Evolutionary conservation across 306 rosid species (phyloP), one percentile per base, ranked within the genome.

Genomic region (Albizia julibrissin): DNA sequence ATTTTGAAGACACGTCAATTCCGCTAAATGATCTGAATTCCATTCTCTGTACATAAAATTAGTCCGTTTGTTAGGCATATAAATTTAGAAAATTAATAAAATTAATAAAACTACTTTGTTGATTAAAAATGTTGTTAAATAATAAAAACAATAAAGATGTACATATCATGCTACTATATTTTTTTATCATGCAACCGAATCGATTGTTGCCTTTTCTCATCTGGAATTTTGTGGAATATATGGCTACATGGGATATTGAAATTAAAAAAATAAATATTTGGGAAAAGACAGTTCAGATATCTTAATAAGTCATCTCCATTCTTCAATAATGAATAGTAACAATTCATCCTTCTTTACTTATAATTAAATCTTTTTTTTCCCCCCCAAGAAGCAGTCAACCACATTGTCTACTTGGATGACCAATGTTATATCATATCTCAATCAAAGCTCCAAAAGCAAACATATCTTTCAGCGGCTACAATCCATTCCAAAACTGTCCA

Each of bases 1-100:
- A 80, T 87, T 91, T 90, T 90, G 92, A 74, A 77, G 85, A 67
- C 76, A 54, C 76, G 44, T 82, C 29, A 26, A 12, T 39, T 70
- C 69, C 50, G 42, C 65, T 50, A 27, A 67, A 67, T 49, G 67
- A 58, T 80, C 72, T 72, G 14, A 40, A 81, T 68, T 66, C 78
- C 34, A 66, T 34, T 62, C 75, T 68, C 46, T 68, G 62, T 10
- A 22, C 64, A 56, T 54, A 7, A 21, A 54, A 21, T 21, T 19
- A 5, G 61, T 19, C 2, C 1, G 4, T 54, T 21, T 52, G 9
- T 52, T 2, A 21, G n/a, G n/a, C n/a, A n/a, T n/a, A n/a, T n/a
- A n/a, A n/a, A n/a, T n/a, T n/a, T n/a, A n/a, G n/a, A n/a, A n/a
- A n/a, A n/a, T n/a, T n/a, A n/a, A n/a, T n/a, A n/a, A n/a, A n/a